Evolutionary conservation across 768 basidiomycete genomes (phyloP).

Genomic region (Kwoniella europaea): DNA sequence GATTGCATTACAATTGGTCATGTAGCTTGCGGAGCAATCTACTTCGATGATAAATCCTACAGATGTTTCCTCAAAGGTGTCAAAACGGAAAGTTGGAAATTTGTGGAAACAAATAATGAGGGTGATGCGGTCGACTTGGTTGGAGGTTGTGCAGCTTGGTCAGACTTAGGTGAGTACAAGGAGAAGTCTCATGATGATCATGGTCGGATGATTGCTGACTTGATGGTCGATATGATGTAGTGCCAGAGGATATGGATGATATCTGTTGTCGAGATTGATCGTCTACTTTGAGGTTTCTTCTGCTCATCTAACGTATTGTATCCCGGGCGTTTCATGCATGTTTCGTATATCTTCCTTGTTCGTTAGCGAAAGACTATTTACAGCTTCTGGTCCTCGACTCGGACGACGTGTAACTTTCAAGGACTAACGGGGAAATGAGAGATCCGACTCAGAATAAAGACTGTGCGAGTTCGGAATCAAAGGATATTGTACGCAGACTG

Average conservation of each 20-base stretch:
- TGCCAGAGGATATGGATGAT: conserved; percentile 37
- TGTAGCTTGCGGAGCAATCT: conserved; percentile 29
- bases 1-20: too few relatives aligned
- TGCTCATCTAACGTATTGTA: not conserved
- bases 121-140: conserved; percentile 28
- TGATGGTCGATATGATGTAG: conserved; percentile 1
- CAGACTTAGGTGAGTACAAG: conserved; percentile 26
- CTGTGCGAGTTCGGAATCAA: too few relatives aligned
- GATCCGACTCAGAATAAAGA: too few relatives aligned
- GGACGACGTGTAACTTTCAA: too few relatives aligned
- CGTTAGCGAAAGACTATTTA: too few relatives aligned
- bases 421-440: too few relatives aligned
- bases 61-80: conserved; percentile 36
- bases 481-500: too few relatives aligned
- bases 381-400: too few relatives aligned
- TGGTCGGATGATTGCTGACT: not conserved
- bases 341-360: too few relatives aligned
- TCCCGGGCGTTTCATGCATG: not conserved
- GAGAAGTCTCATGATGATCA: not conserved
- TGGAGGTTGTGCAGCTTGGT: conserved; percentile 39
- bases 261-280: conserved; percentile 35
- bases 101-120: conserved; percentile 16
- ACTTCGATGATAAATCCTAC: conserved; percentile 22
- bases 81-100: conserved; percentile 27
- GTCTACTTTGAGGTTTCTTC: too few relatives aligned